Evolutionary conservation across 345 rosid genomes (phyloP).

Genomic region (Boechera retrofracta): DNA sequence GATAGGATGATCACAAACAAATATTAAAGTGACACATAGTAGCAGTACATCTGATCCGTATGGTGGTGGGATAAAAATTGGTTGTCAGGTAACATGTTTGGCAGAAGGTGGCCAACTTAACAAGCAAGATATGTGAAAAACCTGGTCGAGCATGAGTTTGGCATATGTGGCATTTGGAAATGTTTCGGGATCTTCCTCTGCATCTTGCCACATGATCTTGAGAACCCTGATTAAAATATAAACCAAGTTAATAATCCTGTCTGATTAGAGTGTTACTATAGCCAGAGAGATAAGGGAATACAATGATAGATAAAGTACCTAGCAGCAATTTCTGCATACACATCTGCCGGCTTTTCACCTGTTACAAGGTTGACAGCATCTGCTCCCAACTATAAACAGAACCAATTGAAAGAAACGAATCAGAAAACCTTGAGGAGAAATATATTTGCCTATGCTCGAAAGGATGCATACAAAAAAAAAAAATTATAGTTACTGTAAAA

Average conservation of each 20-base stretch:
- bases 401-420: slow-evolving; percentile 33
- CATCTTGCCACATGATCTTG: slow-evolving; percentile 76
- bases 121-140: slow-evolving; percentile 42
- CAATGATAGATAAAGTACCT: slow-evolving; percentile 55
- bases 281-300: slow-evolving; percentile 12
- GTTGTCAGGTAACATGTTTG: slow-evolving; percentile 14
- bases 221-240: slow-evolving; percentile 65
- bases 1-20: slow-evolving; percentile 25
- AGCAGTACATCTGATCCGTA: slow-evolving; percentile 13
- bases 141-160: slow-evolving; percentile 78
- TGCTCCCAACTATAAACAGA: slow-evolving; percentile 82
- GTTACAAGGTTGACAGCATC: slow-evolving; percentile 92
- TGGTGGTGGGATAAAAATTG: neutral
- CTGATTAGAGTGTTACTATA: slow-evolving; percentile 15
- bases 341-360: slow-evolving; percentile 96
- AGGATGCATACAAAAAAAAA: neutral
- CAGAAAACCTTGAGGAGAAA: slow-evolving; percentile 26
- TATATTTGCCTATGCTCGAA: neutral
- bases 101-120: slow-evolving; percentile 20
- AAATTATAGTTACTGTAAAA: slow-evolving; percentile 27
- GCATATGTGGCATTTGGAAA: slow-evolving; percentile 67
- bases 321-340: slow-evolving; percentile 89
- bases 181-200: slow-evolving; percentile 68
- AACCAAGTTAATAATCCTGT: slow-evolving; percentile 25
- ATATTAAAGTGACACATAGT: slow-evolving; percentile 6